phyloP scores from a whole-genome alignment of 164 flowering plant species.

The Warburgia ugandensis region DNA sequence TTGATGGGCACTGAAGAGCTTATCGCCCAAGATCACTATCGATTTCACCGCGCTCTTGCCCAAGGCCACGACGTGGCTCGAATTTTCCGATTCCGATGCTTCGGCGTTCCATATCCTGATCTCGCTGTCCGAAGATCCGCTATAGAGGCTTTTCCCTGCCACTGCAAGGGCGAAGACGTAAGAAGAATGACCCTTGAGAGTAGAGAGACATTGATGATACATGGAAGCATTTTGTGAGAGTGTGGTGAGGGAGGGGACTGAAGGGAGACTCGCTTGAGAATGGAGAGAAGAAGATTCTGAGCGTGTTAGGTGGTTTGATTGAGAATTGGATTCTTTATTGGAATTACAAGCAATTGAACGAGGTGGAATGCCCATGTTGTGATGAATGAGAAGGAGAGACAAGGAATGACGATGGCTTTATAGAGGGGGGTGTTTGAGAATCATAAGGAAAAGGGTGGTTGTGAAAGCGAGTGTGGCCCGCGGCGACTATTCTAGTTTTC shows the following conservation, averaged over 20 bases:
- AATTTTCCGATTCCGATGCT: slow-evolving; percentile 4
- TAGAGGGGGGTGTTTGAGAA: not conserved
- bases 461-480: not conserved
- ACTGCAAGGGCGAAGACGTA: slow-evolving; percentile 48
- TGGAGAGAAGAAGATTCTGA: slow-evolving; percentile 32
- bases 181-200: slow-evolving; percentile 53
- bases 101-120: slow-evolving; percentile 34
- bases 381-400: too few relatives aligned
- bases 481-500: too few relatives aligned
- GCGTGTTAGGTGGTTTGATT: too few relatives aligned
- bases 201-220: slow-evolving; percentile 37
- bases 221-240: slow-evolving; percentile 11
- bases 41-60: slow-evolving; percentile 76
- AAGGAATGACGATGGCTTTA: not conserved
- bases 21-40: slow-evolving; percentile 33
- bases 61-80: slow-evolving; percentile 16
- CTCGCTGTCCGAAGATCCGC: slow-evolving; percentile 47
- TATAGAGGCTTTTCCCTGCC: slow-evolving; percentile 46
- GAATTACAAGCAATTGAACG: too few relatives aligned
- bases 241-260: slow-evolving; percentile 50
- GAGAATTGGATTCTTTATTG: too few relatives aligned
- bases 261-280: slow-evolving; percentile 57
- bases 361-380: not conserved
- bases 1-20: slow-evolving; percentile 73
- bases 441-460: not conserved